These are phyloP conservation scores for Camellia granthamiana DNA, from an alignment of 148 eudicot species.

Conservation along the genomic window DNA sequence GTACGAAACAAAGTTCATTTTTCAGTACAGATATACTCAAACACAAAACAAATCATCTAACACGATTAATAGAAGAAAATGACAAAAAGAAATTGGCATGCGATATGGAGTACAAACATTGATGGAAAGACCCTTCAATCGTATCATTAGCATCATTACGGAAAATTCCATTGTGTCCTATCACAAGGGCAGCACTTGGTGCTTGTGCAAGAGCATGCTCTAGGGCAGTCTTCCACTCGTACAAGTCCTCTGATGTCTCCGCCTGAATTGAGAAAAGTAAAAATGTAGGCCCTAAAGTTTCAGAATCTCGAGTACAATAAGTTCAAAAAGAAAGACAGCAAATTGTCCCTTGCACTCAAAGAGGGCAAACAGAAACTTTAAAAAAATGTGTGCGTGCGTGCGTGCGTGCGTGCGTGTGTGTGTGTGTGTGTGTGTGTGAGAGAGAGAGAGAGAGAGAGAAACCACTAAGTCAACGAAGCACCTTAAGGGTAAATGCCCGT, in stretches of 20 bases:
- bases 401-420: too few relatives aligned
- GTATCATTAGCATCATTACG: slow-evolving; percentile 75
- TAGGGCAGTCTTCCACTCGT: slow-evolving; percentile 95
- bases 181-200: slow-evolving; percentile 98
- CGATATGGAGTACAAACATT: slow-evolving; percentile 49
- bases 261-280: slow-evolving; percentile 47
- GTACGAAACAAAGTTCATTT: slow-evolving; percentile 8
- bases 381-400: neutral
- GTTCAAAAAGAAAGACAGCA: neutral
- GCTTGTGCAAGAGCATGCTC: slow-evolving; percentile 98
- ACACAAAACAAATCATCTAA: slow-evolving; percentile 1
- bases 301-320: neutral
- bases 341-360: slow-evolving; percentile 6
- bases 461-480: slow-evolving; percentile 14
- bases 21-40: neutral
- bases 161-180: slow-evolving; percentile 97
- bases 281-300: neutral
- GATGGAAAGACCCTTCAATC: slow-evolving; percentile 81
- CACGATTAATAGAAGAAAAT: slow-evolving; percentile 8
- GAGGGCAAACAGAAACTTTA: neutral
- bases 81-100: slow-evolving; percentile 2
- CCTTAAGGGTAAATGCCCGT: slow-evolving; percentile 98
- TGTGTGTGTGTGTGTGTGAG: neutral
- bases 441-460: too few relatives aligned
- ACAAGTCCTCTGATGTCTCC: slow-evolving; percentile 89